Evolutionary conservation across 768 basidiomycete species (phyloP).

Genomic region (Suillus lakei): DNA sequence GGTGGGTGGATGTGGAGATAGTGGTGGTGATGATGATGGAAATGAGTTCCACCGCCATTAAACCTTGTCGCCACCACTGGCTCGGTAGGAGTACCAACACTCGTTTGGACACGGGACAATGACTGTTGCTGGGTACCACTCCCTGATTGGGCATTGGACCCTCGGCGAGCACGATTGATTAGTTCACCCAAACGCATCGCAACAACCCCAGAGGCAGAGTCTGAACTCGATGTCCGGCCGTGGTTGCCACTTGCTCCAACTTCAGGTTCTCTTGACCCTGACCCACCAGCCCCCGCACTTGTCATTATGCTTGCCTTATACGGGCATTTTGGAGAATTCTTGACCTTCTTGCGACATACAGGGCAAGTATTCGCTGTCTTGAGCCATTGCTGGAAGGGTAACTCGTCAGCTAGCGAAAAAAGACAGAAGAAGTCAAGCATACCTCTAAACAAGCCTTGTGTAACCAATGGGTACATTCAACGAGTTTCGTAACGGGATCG

Average conservation of each 20-base stretch:
- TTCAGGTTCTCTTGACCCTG: slow-evolving; percentile 1
- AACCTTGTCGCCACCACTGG: neutral
- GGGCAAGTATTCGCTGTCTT: slow-evolving; percentile 78
- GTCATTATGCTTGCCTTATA: slow-evolving; percentile 1
- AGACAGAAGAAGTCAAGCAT: slow-evolving; percentile 21
- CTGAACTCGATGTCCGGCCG: neutral
- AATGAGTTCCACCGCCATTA: neutral
- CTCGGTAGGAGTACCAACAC: neutral
- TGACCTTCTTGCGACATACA: slow-evolving; percentile 73
- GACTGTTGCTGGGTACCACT: neutral
- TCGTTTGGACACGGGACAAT: neutral
- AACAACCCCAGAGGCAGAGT: slow-evolving; percentile 2
- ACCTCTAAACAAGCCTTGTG: slow-evolving; percentile 80
- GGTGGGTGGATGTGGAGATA: slow-evolving; percentile 7
- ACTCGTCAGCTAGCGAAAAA: neutral
- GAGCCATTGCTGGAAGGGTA: slow-evolving; percentile 72
- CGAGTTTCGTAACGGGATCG: slow-evolving; percentile 69
- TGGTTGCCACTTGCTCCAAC: neutral
- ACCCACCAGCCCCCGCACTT: neutral
- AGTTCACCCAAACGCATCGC: neutral
- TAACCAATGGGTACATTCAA: slow-evolving; percentile 80
- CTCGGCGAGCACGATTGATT: slow-evolving; percentile 1
- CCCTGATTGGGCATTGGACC: neutral
- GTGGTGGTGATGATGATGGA: slow-evolving; percentile 4
- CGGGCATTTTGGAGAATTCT: slow-evolving; percentile 10